A percentile compares a stretch with the other conserved stretches of the same genome.
Conservation (phyloP, 495 filamentous ascomycete genomes). For the Articulospora tetracladia region DNA sequence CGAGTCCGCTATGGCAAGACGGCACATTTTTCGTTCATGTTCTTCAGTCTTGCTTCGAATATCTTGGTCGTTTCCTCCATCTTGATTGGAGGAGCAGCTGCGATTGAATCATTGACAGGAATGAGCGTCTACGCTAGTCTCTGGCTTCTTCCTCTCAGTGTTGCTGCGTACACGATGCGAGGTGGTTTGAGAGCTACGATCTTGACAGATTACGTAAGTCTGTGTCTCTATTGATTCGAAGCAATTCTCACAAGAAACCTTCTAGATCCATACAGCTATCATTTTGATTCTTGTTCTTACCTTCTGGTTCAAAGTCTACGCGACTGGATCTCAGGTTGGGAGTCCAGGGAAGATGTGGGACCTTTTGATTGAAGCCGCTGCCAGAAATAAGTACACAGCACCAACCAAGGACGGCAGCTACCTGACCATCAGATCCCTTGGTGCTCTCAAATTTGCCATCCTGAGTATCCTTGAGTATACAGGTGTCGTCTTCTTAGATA, state of each 20-base stretch:
- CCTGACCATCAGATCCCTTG: background rate
- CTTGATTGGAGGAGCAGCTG: background rate
- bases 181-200: slow-evolving; percentile 37
- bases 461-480: background rate
- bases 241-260: background rate
- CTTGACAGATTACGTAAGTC: slow-evolving; percentile 30
- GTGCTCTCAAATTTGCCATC: background rate
- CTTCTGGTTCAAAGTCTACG: background rate
- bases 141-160: background rate
- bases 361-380: background rate
- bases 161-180: background rate
- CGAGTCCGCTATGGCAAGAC: slow-evolving; percentile 31
- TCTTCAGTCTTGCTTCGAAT: background rate
- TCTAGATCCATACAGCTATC: background rate
- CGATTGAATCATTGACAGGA: background rate
- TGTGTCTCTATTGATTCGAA: slow-evolving; percentile 32
- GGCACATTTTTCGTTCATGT: slow-evolving; percentile 35
- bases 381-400: background rate
- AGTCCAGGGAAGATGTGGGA: background rate
- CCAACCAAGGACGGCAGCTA: background rate
- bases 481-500: background rate
- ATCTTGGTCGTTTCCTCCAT: background rate
- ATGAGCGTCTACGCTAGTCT: background rate
- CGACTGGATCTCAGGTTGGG: background rate
- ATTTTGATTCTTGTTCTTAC: background rate